These are phyloP conservation scores for Penicillium crystallinum DNA, from an alignment of 495 filamentous ascomycete genomes.

Conservation along the genomic window DNA sequence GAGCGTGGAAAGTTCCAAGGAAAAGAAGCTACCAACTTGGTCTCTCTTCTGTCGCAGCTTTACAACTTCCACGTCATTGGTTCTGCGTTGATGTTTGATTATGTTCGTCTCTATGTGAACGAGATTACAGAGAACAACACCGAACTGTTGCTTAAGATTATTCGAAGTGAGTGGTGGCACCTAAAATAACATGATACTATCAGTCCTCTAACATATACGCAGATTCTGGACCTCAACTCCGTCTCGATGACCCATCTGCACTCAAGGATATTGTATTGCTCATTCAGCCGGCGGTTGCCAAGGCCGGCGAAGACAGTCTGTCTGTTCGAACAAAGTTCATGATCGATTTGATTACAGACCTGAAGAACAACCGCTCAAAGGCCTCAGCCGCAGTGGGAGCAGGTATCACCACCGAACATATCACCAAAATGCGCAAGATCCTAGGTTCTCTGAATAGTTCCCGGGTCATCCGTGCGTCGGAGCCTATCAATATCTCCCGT, in stretches of 20 bases:
- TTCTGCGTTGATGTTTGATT: conserved; percentile 80
- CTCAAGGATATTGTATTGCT: conserved; percentile 84
- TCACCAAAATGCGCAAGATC: conserved; percentile 77
- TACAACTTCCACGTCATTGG: conserved; percentile 90
- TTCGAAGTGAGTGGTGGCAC: conserved; percentile 51
- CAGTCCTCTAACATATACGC: conserved; percentile 5
- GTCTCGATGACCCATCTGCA: conserved; percentile 86
- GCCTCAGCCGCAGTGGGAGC: conserved; percentile 57
- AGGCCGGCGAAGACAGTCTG: conserved; percentile 60
- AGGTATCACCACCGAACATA: conserved; percentile 65
- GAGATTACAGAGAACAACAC: conserved; percentile 84
- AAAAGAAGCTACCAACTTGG: conserved; percentile 73
- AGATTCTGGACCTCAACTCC: conserved; percentile 72
- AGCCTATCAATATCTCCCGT: conserved; percentile 77
- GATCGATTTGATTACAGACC: conserved; percentile 91
- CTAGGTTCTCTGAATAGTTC: conserved; percentile 66
- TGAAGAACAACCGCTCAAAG: conserved; percentile 92
- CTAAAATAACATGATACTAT: too few species aligned
- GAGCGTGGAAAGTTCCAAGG: conserved; percentile 42
- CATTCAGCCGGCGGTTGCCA: conserved; percentile 65
- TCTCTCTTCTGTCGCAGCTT: conserved; percentile 77
- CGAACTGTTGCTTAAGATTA: conserved; percentile 79
- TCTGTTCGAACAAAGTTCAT: conserved; percentile 94
- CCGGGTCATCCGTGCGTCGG: conserved; percentile 61
- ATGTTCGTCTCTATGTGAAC: conserved; percentile 68